A percentile compares a stretch with the other conserved stretches of the same genome.
phyloP scores from a whole-genome alignment of 495 filamentous ascomycete genomes.

The Sphaerosporella brunnea region DNA sequence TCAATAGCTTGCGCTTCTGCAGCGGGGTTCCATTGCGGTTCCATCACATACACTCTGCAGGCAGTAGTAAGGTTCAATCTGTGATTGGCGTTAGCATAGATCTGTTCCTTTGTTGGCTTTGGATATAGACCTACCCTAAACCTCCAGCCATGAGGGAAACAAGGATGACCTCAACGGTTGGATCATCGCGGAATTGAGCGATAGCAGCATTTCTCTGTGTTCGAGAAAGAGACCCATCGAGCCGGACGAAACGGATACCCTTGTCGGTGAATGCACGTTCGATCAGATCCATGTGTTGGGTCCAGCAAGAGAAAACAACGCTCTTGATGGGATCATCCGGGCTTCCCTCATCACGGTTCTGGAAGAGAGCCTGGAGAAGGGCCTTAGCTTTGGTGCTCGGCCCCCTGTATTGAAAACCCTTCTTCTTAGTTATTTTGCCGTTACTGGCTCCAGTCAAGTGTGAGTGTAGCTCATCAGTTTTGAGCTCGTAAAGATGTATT shows the following conservation, averaged over 20 bases:
- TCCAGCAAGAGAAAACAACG: slow-evolving; percentile 90
- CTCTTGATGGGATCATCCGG: slow-evolving; percentile 35
- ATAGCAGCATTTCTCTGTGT: slow-evolving; percentile 52
- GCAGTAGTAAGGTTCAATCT: slow-evolving; percentile 68
- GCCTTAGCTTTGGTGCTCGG: slow-evolving; percentile 82
- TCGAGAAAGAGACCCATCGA: slow-evolving; percentile 77
- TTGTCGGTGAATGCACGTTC: slow-evolving; percentile 59
- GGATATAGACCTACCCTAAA: slow-evolving; percentile 35
- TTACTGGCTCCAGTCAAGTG: neutral
- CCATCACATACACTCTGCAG: slow-evolving; percentile 86
- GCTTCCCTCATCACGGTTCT: slow-evolving; percentile 20
- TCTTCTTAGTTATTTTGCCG: slow-evolving; percentile 26
- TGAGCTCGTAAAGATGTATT: slow-evolving; percentile 45
- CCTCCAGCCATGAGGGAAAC: slow-evolving; percentile 87
- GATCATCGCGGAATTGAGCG: slow-evolving; percentile 55
- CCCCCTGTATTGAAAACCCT: slow-evolving; percentile 42
- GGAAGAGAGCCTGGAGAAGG: slow-evolving; percentile 48
- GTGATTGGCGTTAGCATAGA: neutral
- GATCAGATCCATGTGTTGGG: slow-evolving; percentile 81
- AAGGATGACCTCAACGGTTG: slow-evolving; percentile 56
- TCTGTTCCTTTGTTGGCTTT: slow-evolving; percentile 6
- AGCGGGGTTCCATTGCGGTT: slow-evolving; percentile 92
- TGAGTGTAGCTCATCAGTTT: slow-evolving; percentile 33
- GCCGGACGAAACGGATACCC: slow-evolving; percentile 50
- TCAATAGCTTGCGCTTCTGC: slow-evolving; percentile 89